Conservation (phyloP, 108 stramenopile species). For the Aurantiochytrium sp. region DNA sequence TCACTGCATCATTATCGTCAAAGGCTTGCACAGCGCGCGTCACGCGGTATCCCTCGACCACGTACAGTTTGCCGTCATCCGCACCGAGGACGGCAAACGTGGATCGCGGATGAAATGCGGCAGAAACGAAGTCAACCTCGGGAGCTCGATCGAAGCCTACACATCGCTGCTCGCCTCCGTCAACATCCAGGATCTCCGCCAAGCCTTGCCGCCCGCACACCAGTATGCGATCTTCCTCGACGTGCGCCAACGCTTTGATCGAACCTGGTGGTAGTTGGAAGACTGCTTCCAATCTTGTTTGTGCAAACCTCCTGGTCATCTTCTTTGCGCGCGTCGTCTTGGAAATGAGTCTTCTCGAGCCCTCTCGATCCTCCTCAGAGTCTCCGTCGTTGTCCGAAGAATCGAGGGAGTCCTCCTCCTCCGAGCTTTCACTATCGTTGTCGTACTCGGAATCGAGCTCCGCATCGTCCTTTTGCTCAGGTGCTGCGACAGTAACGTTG, state of each 20-base stretch:
- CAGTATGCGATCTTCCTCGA: neutral
- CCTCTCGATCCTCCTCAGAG: neutral
- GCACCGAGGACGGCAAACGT: neutral
- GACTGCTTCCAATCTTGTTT: neutral
- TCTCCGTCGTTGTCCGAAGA: neutral
- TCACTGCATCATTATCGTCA: neutral
- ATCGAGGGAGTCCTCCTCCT: neutral
- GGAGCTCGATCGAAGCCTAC: neutral
- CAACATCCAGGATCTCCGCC: neutral
- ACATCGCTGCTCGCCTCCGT: neutral
- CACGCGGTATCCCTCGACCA: neutral
- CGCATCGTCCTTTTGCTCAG: too few relatives aligned
- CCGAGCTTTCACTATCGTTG: neutral
- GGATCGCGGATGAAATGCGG: neutral
- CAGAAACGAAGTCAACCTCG: neutral
- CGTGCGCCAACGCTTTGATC: neutral
- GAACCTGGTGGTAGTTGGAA: neutral
- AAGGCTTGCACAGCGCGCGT: neutral
- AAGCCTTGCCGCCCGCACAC: neutral
- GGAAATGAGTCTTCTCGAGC: neutral
- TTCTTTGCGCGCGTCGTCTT: too few relatives aligned
- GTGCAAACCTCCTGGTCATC: neutral
- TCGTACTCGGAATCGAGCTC: neutral
- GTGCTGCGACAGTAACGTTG: too few relatives aligned
- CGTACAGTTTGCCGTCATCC: neutral